Conservation (phyloP, 2,329 filamentous ascomycete genomes). For the Coleophoma crateriformis region DNA sequence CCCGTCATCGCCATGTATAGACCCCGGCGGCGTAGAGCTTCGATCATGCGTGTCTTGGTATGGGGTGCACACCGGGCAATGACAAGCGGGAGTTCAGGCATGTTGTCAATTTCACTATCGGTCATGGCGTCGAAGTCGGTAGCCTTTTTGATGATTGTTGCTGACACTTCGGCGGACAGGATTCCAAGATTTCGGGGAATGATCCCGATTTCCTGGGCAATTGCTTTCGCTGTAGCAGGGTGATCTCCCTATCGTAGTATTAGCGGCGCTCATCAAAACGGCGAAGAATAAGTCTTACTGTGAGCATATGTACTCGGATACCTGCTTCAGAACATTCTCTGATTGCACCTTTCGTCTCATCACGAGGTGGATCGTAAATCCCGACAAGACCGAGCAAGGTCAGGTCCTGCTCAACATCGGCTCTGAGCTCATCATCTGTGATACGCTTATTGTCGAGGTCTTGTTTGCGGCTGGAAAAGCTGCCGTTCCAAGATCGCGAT, state of each 20-base stretch:
- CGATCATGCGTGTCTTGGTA: constrained; percentile 50
- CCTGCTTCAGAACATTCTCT: constrained; percentile 60
- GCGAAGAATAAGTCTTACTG: constrained; percentile 35
- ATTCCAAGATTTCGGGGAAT: constrained; percentile 38
- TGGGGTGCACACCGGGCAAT: constrained; percentile 47
- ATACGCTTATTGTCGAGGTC: constrained; percentile 6
- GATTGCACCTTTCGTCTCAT: constrained; percentile 52
- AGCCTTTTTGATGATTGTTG: constrained; percentile 47
- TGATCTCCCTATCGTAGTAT: constrained; percentile 34
- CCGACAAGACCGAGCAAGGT: constrained; percentile 49
- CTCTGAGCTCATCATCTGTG: constrained; percentile 13
- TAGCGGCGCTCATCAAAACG: neutral
- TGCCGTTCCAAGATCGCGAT: constrained; percentile 24
- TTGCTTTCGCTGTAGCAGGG: constrained; percentile 49
- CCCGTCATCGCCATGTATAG: constrained; percentile 49
- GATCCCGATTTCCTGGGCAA: constrained; percentile 50
- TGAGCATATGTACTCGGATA: constrained; percentile 74
- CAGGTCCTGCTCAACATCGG: constrained; percentile 46
- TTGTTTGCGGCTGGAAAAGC: constrained; percentile 3
- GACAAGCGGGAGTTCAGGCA: constrained; percentile 45
- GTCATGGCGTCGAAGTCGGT: constrained; percentile 39
- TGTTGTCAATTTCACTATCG: constrained; percentile 42
- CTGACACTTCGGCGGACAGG: constrained; percentile 38
- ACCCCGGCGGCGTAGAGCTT: constrained; percentile 43
- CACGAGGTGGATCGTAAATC: constrained; percentile 53